Evolutionary conservation across 176 grass and related monocot species (phyloP), one percentile per base, ranked within the genome.

Genomic region (Rhynchospora pubera): DNA sequence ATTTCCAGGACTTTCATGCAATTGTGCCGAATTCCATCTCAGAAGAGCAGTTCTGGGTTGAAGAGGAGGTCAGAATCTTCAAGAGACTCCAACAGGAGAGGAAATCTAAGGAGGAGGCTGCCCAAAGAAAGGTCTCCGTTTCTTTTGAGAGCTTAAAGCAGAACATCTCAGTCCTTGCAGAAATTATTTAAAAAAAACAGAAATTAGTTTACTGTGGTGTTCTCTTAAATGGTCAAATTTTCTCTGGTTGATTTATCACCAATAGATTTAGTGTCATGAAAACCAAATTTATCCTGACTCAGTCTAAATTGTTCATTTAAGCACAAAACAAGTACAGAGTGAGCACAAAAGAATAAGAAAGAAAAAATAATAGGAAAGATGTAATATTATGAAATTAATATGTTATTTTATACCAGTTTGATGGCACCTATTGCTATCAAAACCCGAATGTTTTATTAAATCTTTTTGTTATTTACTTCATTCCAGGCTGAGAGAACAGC

Each of bases 51-150:
- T 85, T 88, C 85, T 94, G 92, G 96, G 69, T 93, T 42, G 87
- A 95, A 80, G 92, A 94, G 92, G 92, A 98, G 85, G 57, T 84
- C 10, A 91, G 77, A 77, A 91, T 93, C 86, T 93, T 87, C 60
- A 79, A 57, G 89, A 90, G 76, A 61, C 89, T 98, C 85, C 96
- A 86, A 66, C 81, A 91, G 84, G 91, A 90, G 53, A 88, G 89
- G 85, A 94, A 69, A 88, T 90, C 83, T 79, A 91, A 58, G 79
- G 92, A 93, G 84, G 77, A 88, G 58, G 87, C 87, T 86, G 18
- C 60, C 77, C 74, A 63, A 65, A 75, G 66, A 93, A 98, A 83
- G 92, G 89, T 94, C 53, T 84, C 30, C 22, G 73, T 62, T 65
- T 61, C 8, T 43, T 59, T 39, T 44, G 0, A 24, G 39, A 75